Conservation (phyloP, 2,329 filamentous ascomycete species). For the Arthrobotrys megalospora region DNA sequence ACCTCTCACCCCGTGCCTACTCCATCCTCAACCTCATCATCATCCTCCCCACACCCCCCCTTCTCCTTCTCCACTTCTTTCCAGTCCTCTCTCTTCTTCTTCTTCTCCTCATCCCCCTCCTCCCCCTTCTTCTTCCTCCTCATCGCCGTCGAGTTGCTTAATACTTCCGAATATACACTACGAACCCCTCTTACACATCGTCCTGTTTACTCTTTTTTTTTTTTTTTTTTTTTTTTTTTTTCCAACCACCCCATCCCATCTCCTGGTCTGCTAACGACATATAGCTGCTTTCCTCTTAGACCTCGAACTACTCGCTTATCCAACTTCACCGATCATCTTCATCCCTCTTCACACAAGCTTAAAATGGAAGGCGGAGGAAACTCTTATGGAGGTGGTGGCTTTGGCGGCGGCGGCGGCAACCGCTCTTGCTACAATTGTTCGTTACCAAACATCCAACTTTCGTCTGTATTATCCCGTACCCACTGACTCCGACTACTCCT, state of each 20-base stretch:
- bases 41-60: background rate
- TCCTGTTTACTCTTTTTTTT: background rate
- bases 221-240: background rate
- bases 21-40: constrained; percentile 64
- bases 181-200: background rate
- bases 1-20: constrained; percentile 2
- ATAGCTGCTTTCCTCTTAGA: background rate
- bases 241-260: constrained; percentile 25
- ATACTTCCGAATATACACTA: background rate
- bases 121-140: background rate
- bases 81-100: background rate
- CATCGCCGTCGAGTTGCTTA: background rate
- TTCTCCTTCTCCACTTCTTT: background rate
- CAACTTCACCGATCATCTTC: background rate
- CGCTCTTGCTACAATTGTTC: constrained; percentile 73
- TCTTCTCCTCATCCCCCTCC: background rate
- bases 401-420: constrained; percentile 65
- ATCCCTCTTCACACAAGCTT: constrained; percentile 45
- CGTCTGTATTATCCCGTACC: background rate
- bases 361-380: constrained; percentile 68
- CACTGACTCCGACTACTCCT: background rate
- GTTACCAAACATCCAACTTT: constrained; percentile 64
- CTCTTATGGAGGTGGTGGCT: constrained; percentile 20
- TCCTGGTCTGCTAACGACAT: constrained; percentile 2
- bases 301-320: background rate